Evolutionary conservation across 2,329 filamentous ascomycete species (phyloP), one percentile per base, ranked within the genome.

Genomic region (Aspergillus neoniger): DNA sequence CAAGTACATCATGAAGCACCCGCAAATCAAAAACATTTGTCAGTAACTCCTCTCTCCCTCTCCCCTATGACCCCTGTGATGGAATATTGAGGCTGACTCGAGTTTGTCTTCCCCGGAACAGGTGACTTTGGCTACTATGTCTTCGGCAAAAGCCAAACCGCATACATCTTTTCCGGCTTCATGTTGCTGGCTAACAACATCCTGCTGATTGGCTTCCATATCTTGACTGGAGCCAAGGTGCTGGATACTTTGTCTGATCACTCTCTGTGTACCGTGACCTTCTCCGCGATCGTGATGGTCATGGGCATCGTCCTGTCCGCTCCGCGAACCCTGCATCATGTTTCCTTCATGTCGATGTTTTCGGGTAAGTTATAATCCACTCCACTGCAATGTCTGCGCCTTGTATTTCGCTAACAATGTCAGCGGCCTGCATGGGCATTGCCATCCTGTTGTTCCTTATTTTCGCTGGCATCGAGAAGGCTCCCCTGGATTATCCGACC

Each of bases 291-390:
- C 62, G 71, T 68, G 3, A 78, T 69, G 17, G 56, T 82, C 4
- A 81, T 82, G 74, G 80, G 80, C 15, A 78, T 82, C 38, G 65
- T 82, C 30, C 74, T 82, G 73, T 80, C 78, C 17, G 50, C 79
- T 1, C 80, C 80, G 0, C 67, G 80, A 14, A 82, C 80, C 4
- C 67, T 83, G 25, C 74, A 73, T 28, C 80, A 82, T 62, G 74
- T 83, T 56, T 81, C 79, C 5, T 81, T 81, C 72, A 82, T 83
- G 80, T 80, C 77, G 9, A 82, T 82, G 76, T 77, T 79, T 64
- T 81, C 79, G 14, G 68, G 72, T 74, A 38, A 64, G 69, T 62
- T 10, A 30, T 1, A 3, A 28, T 28, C 25, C 25, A 30, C 28
- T 30, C 28, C 28, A 30, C 28, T 0, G 28, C 28, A 30, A 30